These are phyloP conservation scores for Boletus bicolor DNA, from an alignment of 768 basidiomycete genomes.

Conservation along the genomic window DNA sequence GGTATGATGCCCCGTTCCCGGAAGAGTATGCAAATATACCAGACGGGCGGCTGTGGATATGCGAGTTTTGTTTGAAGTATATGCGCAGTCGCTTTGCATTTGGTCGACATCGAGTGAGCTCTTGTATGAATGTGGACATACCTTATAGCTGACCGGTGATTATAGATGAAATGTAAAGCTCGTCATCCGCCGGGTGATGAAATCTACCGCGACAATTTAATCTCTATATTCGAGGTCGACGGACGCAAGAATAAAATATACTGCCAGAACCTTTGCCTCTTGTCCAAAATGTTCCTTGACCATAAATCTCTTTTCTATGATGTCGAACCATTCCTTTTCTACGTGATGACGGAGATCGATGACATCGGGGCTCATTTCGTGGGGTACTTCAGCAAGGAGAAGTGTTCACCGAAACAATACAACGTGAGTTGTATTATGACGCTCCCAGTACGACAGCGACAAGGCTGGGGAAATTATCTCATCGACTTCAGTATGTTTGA, in stretches of 20 bases:
- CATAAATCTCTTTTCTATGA: slow-evolving; percentile 99
- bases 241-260: slow-evolving; percentile 99
- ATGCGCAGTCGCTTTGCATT: slow-evolving; percentile 93
- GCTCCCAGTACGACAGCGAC: slow-evolving; percentile 87
- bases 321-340: slow-evolving; percentile 98
- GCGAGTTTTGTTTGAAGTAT: slow-evolving; percentile 97
- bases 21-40: slow-evolving; percentile 94
- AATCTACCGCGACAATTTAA: slow-evolving; percentile 84
- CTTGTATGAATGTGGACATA: not conserved
- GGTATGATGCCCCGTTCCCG: slow-evolving; percentile 99
- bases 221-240: slow-evolving; percentile 97
- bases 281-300: slow-evolving; percentile 99
- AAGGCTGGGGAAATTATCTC: slow-evolving; percentile 95
- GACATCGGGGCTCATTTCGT: slow-evolving; percentile 90
- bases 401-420: slow-evolving; percentile 91
- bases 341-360: slow-evolving; percentile 92
- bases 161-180: slow-evolving; percentile 89
- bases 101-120: slow-evolving; percentile 76
- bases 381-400: slow-evolving; percentile 99
- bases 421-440: slow-evolving; percentile 99
- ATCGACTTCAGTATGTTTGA: slow-evolving; percentile 86
- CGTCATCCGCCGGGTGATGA: slow-evolving; percentile 97
- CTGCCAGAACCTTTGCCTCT: slow-evolving; percentile 95
- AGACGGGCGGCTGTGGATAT: slow-evolving; percentile 92
- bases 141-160: slow-evolving; percentile 11